These are phyloP conservation scores for Fomitiporia mediterranea DNA, from an alignment of 1,284 basidiomycete genomes.

Conservation along the genomic window DNA sequence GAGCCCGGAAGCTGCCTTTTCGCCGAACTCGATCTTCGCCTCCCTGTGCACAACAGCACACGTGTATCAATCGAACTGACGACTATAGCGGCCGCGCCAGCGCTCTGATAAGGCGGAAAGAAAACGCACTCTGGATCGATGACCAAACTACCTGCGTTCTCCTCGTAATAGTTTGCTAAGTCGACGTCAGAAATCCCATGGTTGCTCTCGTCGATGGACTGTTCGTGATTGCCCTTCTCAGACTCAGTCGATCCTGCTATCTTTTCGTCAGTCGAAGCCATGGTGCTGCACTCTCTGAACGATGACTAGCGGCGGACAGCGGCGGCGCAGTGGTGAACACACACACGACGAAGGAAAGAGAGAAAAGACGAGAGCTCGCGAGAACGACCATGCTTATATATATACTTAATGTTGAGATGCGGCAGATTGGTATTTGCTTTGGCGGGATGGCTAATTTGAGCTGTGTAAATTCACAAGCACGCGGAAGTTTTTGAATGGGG, in stretches of 20 bases:
- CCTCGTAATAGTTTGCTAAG: conserved; percentile 48
- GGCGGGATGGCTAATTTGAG: neutral
- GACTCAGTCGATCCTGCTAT: neutral
- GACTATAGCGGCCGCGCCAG: too few species aligned
- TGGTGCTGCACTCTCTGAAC: neutral
- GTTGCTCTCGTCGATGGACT: conserved; percentile 12
- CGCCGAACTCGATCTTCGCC: conserved; percentile 49
- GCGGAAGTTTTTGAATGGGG: neutral
- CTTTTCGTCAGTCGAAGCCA: neutral
- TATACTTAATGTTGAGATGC: too few species aligned
- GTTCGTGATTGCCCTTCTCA: conserved; percentile 14
- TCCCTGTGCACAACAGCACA: conserved; percentile 38
- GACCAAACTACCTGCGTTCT: conserved; percentile 53
- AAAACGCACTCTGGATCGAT: conserved; percentile 51
- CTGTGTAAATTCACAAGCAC: neutral
- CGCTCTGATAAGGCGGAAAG: too few species aligned
- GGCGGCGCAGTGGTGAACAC: too few species aligned
- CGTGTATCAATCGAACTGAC: too few species aligned
- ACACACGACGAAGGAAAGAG: neutral
- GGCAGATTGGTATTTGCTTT: neutral
- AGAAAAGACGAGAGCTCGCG: neutral
- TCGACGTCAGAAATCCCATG: conserved; percentile 30
- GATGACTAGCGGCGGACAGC: too few species aligned
- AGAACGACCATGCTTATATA: neutral
- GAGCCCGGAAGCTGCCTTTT: conserved; percentile 41